A percentile compares a stretch with the other conserved stretches of the same genome.
phyloP scores from a whole-genome alignment of 768 basidiomycete genomes.

The Tulasnella calospora region DNA sequence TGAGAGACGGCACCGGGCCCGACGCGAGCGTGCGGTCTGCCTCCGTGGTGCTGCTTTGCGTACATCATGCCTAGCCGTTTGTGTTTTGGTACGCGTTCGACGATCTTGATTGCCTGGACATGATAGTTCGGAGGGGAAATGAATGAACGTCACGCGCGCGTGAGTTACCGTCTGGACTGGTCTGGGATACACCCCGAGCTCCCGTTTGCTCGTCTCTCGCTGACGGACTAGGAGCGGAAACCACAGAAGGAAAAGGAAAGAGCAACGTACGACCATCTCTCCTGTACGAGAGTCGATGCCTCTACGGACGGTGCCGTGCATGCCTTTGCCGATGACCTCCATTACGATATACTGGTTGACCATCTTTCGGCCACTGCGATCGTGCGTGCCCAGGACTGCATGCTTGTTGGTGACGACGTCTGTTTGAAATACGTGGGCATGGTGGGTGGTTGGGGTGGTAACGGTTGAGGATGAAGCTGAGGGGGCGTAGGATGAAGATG shows the following conservation, averaged over 20 bases:
- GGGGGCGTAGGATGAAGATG: background rate
- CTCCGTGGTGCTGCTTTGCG: slow-evolving; percentile 11
- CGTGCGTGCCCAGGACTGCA: slow-evolving; percentile 11
- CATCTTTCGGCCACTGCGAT: slow-evolving; percentile 36
- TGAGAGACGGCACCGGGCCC: slow-evolving; percentile 54
- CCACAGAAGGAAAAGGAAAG: slow-evolving; percentile 33
- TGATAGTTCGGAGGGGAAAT: background rate
- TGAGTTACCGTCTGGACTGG: background rate
- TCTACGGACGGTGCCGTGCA: slow-evolving; percentile 84
- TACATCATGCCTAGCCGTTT: slow-evolving; percentile 45
- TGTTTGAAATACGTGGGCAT: background rate
- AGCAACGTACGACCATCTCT: slow-evolving; percentile 29
- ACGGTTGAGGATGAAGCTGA: slow-evolving; percentile 8
- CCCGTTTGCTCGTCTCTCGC: background rate
- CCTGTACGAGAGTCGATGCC: slow-evolving; percentile 49
- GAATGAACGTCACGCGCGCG: slow-evolving; percentile 13
- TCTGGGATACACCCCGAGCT: background rate
- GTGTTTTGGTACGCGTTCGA: slow-evolving; percentile 65
- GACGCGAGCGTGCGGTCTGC: slow-evolving; percentile 34
- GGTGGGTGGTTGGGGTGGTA: background rate
- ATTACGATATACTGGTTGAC: slow-evolving; percentile 85
- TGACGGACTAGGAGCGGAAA: slow-evolving; percentile 5
- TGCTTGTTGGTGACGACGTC: slow-evolving; percentile 22
- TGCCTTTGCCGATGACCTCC: slow-evolving; percentile 74
- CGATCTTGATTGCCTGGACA: slow-evolving; percentile 70